Evolutionary conservation across 2,329 filamentous ascomycete species (phyloP), one percentile per base, ranked within the genome.

Genomic region (Ceratocystis variospora): DNA sequence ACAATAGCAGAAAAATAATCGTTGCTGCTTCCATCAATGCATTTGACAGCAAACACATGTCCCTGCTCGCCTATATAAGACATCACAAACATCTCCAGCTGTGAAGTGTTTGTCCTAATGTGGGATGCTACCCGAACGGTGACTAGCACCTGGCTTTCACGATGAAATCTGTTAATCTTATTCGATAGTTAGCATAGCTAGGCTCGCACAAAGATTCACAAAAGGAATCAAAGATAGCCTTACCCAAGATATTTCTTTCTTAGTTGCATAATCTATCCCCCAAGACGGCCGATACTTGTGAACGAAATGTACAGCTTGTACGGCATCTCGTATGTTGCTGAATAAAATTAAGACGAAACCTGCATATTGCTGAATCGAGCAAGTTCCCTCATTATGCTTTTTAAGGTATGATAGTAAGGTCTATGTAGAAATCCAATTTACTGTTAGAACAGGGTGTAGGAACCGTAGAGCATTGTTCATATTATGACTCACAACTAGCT

Each of bases 41-140:
- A 59, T n/a, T 77, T 73, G 75, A 80, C 79, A 67, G 46, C 70
- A 69, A 71, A 48, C 17, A 46, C 62, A 19, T 63, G 41, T 22
- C 62, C 62, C 19, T 48, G 46, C n/a, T 48, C 44, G 37, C 44
- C 44, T 12, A 48, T 25, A n/a, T 41, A 63, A 28, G 61, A 33
- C 46, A 37, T 48, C 41, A 45, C 57, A 19, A 65, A 63, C 25
- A 45, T 55, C 19, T 46, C 67, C 62, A 67, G 63, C 55, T 68
- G 67, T 62, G 62, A 28, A 57, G 67, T 66, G 64, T 67, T 68
- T 67, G 69, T 61, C 50, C 57, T 25, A 59, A 64, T 50, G 25
- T 62, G 62, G 1, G 62, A 46, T 15, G n/a, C 7, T 8, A 28
- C 45, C 7, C 62, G 62, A 15, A 63, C 46, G 7, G 25, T 63